phyloP scores from a whole-genome alignment of 2,329 filamentous ascomycete genomes.

The Trichoderma guizhouense region DNA sequence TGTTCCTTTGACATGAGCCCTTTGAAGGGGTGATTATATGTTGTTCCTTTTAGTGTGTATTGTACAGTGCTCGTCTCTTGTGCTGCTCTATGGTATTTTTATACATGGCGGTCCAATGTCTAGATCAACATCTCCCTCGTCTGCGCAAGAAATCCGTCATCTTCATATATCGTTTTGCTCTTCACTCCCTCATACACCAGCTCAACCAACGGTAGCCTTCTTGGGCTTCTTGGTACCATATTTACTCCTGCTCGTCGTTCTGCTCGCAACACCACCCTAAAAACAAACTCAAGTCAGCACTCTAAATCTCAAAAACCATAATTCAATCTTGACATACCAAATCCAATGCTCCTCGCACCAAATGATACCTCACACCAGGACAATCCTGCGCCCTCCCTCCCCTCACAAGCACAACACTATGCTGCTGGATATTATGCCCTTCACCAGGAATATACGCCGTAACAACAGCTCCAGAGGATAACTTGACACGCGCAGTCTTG shows the following conservation, averaged over 20 bases:
- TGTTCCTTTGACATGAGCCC: neutral
- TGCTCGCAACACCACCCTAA: constrained; percentile 84
- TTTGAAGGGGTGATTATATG: neutral
- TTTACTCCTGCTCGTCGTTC: constrained; percentile 84
- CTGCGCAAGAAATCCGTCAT: neutral
- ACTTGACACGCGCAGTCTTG: constrained; percentile 87
- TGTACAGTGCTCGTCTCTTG: constrained; percentile 2
- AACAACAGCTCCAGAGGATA: constrained; percentile 82
- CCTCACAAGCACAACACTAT: constrained; percentile 93
- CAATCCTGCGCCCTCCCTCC: constrained; percentile 95
- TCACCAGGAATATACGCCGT: constrained; percentile 96
- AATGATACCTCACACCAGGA: constrained; percentile 93
- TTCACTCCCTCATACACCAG: neutral
- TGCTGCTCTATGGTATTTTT: constrained; percentile 13
- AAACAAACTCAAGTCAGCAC: constrained; percentile 19
- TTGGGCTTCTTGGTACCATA: constrained; percentile 99
- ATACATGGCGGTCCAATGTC: neutral
- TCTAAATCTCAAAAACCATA: neutral
- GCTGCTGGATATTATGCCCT: constrained; percentile 98
- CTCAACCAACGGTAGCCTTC: constrained; percentile 59
- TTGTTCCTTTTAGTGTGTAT: neutral
- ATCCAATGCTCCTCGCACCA: constrained; percentile 89
- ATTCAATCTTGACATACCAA: constrained; percentile 58
- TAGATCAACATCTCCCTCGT: neutral
- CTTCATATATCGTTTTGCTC: neutral